Conservation (phyloP, 2,329 filamentous ascomycete genomes). For the Ophiostoma montium region DNA sequence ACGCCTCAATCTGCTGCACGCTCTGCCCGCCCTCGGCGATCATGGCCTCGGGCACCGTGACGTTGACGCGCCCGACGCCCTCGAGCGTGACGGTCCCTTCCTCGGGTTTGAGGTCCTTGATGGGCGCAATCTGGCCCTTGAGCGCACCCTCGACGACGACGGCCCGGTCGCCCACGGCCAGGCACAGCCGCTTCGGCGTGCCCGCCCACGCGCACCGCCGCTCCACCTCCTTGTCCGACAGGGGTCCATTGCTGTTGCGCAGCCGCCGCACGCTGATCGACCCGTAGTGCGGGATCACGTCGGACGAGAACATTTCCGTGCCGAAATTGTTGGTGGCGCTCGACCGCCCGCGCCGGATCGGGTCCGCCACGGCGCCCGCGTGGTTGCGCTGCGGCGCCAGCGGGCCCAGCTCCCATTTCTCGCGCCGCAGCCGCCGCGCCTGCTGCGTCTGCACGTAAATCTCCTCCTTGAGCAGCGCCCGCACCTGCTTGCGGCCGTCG, state of each 20-base stretch:
- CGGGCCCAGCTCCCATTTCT: constrained; percentile 68
- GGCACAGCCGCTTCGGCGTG: constrained; percentile 40
- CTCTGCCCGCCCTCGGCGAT: constrained; percentile 20
- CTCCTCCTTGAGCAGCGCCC: constrained; percentile 23
- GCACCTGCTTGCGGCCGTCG: constrained; percentile 2
- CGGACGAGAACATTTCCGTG: constrained; percentile 10
- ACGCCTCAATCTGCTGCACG: constrained; percentile 34
- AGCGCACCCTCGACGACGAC: constrained; percentile 66
- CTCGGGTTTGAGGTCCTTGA: constrained; percentile 40
- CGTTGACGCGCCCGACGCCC: constrained; percentile 48
- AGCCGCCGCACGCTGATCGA: constrained; percentile 11
- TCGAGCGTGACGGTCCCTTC: constrained; percentile 47
- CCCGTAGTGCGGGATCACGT: constrained; percentile 12
- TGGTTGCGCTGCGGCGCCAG: constrained; percentile 61
- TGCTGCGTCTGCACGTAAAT: constrained; percentile 15
- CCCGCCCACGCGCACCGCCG: constrained; percentile 42
- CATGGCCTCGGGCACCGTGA: constrained; percentile 27
- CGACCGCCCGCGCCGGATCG: constrained; percentile 8
- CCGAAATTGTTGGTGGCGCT: constrained; percentile 8
- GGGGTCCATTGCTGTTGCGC: constrained; percentile 4
- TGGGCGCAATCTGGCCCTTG: constrained; percentile 69
- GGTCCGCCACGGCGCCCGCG: constrained; percentile 9
- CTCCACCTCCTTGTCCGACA: constrained; percentile 20
- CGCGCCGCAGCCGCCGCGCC: constrained; percentile 40
- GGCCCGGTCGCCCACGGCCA: constrained; percentile 62